Conservation (phyloP, 2,329 filamentous ascomycete genomes). For the Pseudogymnoascus sp. region DNA sequence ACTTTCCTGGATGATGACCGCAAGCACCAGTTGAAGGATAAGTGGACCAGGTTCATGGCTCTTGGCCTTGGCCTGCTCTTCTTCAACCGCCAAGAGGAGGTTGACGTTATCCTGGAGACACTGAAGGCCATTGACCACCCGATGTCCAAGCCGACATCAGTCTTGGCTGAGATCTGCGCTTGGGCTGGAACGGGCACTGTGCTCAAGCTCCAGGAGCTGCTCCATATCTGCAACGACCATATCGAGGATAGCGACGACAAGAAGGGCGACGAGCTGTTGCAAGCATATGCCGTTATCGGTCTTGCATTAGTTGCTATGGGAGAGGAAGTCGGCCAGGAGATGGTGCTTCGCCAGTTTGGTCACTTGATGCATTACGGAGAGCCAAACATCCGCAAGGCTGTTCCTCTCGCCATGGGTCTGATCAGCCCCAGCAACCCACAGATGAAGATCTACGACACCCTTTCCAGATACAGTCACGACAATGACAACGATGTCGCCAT, state of each 20-base stretch:
- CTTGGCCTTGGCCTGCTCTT: conserved; percentile 88
- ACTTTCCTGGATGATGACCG: conserved; percentile 92
- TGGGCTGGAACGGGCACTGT: conserved; percentile 98
- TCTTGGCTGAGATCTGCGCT: conserved; percentile 91
- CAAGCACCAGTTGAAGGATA: conserved; percentile 84
- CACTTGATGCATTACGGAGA: conserved; percentile 99
- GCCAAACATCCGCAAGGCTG: conserved; percentile 90
- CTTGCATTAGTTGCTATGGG: conserved; percentile 95
- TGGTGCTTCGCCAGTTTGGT: conserved; percentile 95
- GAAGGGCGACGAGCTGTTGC: conserved; percentile 89
- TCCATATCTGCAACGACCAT: conserved; percentile 97
- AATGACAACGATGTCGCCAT: conserved; percentile 97
- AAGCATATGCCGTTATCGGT: conserved; percentile 91
- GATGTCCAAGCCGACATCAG: conserved; percentile 90
- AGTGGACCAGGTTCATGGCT: conserved; percentile 96
- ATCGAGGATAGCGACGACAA: conserved; percentile 91
- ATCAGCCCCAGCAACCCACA: conserved; percentile 97
- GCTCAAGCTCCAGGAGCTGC: conserved; percentile 90
- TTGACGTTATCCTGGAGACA: conserved; percentile 95
- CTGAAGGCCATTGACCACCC: conserved; percentile 95
- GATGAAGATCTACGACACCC: conserved; percentile 99
- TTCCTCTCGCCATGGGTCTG: conserved; percentile 92
- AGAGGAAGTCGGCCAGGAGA: conserved; percentile 96
- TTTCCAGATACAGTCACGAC: conserved; percentile 96
- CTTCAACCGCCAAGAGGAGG: conserved; percentile 95